Base-by-base conservation (phyloP, 2,329 filamentous ascomycete genomes). In the Tympanopsis confertula region DNA sequence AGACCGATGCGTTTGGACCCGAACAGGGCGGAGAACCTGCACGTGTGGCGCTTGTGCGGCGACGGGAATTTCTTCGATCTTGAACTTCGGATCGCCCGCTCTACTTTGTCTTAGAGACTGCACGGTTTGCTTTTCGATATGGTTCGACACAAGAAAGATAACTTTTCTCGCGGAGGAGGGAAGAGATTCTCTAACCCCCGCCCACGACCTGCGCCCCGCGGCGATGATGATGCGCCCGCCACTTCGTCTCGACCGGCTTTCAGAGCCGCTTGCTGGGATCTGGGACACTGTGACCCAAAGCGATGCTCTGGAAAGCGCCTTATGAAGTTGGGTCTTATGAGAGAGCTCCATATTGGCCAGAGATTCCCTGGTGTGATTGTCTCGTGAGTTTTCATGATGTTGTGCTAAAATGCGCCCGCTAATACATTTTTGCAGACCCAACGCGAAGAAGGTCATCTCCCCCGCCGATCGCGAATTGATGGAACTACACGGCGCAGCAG, bases 101-200 rank as follows among this genome's bases (percentile, higher is more conserved):
- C n/a, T n/a, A n/a, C n/a, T n/a, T n/a, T n/a, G n/a, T n/a, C n/a
- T n/a, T n/a, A 28, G 24, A 28, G 24, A 28, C 24, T 10, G 24
- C n/a, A n/a, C 24, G 24, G 24, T 28, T 10, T 28, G n/a, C n/a
- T n/a, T 26, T 20, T 12, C 5, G 20, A 47, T 26, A 95, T 94
- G 88, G 87, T 95, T 39, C 86, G 89, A 42, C 89, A 95, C 63
- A 96, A 95, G 65, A 96, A 96, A 62, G 88, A 95, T 61, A 72
- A 72, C 49, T 76, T 79, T 54, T 68, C 73, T 39, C 70, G 71
- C 48, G 74, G 82, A 55, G 82, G 84, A 53, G 87, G 86, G 57
- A 86, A 83, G 60, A 73, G 71, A 50, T 65, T 65, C 48, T 70
- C 68, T 46, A 68, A 74, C 42, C 62, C 68, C 13, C 69, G 77